A percentile compares a stretch with the other conserved stretches of the same genome.
Evolutionary conservation across 2,329 filamentous ascomycete genomes (phyloP).

Genomic region (Colletotrichum acutatum): DNA sequence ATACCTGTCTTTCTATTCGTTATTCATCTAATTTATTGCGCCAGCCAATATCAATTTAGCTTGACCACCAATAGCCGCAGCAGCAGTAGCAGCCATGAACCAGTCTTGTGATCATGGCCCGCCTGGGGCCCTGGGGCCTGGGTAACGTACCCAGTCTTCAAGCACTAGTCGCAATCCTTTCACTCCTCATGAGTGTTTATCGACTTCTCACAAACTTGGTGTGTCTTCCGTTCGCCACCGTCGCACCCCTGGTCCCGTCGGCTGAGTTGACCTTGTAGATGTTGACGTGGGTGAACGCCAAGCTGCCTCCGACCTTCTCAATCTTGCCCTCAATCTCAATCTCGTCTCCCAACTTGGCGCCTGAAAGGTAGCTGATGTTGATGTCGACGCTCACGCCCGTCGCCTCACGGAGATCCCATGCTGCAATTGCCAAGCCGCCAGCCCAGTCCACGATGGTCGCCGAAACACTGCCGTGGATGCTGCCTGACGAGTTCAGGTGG

Average conservation of each 20-base stretch:
- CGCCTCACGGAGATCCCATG: constrained; percentile 68
- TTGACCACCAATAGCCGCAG: not conserved
- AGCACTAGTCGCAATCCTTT: not conserved
- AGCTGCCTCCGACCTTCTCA: constrained; percentile 72
- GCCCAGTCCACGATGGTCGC: constrained; percentile 79
- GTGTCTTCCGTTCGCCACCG: constrained; percentile 34
- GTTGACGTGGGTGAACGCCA: constrained; percentile 64
- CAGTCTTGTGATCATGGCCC: not conserved
- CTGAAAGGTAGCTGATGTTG: constrained; percentile 75
- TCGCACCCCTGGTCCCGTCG: constrained; percentile 27
- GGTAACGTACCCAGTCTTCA: not conserved
- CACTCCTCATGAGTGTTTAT: not conserved
- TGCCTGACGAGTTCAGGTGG: constrained; percentile 51
- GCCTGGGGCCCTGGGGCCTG: not conserved
- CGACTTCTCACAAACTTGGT: constrained; percentile 36
- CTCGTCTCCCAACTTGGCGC: constrained; percentile 71
- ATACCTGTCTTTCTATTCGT: not conserved
- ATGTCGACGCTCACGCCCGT: constrained; percentile 81
- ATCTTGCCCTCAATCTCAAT: constrained; percentile 75
- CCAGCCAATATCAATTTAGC: not conserved
- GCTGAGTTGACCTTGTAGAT: constrained; percentile 33
- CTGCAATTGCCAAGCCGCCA: constrained; percentile 77
- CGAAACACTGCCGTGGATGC: constrained; percentile 77
- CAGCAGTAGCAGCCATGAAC: not conserved
- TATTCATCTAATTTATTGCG: not conserved